Evolutionary conservation across 148 eudicot species (phyloP), one percentile per base, ranked within the genome.

Genomic region (Cornus suecica): DNA sequence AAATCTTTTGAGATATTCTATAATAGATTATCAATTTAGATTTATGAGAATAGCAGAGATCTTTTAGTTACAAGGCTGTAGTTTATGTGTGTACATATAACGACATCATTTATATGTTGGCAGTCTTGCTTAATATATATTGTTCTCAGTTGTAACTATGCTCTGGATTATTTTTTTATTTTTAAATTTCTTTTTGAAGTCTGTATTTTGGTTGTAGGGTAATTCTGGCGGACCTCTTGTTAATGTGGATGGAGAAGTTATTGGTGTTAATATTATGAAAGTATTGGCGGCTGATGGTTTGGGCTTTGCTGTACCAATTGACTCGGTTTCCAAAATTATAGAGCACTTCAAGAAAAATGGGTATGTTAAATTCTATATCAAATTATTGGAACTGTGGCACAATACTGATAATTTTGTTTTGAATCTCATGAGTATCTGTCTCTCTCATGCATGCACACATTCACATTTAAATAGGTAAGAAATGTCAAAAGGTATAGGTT

Each of bases 181-280:
- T 22, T 11, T 52, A n/a, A n/a, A n/a, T n/a, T n/a, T n/a, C n/a
- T n/a, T n/a, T n/a, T n/a, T n/a, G n/a, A n/a, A n/a, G n/a, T 34
- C 6, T 42, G 20, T 74, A 68, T 67, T 28, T 64, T 68, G 54
- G 72, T 52, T 78, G 62, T 60, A 94, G 98, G 99, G 99, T 80
- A 94, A 90, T 86, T 92, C 99, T 83, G 99, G 99, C 63, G 99
- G 97, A 34, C 99, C 99, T 51, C 91, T 94, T 77, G 94, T 92
- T 72, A 94, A 92, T 82, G 85, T 89, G 84, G 96, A 94, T 81
- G 99, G 99, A 68, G 97, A 94, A 83, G 87, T 94, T 29, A 77
- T 94, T 73, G 97, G 99, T 45, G 92, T 94, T 58, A 92, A 92
- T 80, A 86, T 89, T 74, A 89, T 92, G 95, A 94, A 92, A 87